Base-by-base conservation (phyloP, 495 filamentous ascomycete genomes). In the Hypoxylon subgilvum region DNA sequence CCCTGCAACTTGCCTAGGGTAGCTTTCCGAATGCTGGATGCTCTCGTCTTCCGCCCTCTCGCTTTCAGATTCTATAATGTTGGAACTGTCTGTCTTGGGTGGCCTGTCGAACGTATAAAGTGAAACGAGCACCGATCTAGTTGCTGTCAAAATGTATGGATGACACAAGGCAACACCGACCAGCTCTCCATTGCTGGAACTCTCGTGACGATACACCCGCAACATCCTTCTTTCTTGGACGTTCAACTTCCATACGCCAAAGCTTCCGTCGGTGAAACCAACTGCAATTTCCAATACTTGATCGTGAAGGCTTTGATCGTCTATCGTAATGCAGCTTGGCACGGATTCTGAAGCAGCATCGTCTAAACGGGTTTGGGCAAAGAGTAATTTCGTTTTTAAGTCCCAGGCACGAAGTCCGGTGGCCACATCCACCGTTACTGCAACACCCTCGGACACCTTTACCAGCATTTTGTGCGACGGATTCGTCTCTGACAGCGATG, bases 61-160 rank as follows among this genome's bases (percentile, higher is more conserved):
- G 21, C 27, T 30, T 8, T 51, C 27, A 4, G 21, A 35, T 19
- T 55, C 53, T 3, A 7, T 1, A 4, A 13, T 30, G 7, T 7
- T 25, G 22, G 34, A 6, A n/a, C 2, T 22, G 41, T 56, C 23
- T 25, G 52, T 41, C 35, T 46, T 45, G 23, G 59, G 39, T 2
- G 76, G 72, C 27, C 64, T 38, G 3, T 75, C 70, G 41, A 93
- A 85, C 12, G 79, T 81, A 68, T 95, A 96, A 16, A 96, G 66
- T 5, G 88, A 92, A 4, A 96, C 72, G 6, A 85, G 67, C 23
- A 92, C 88, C 19, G 82, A 80, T 36, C 80, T 76, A 2, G 89
- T 91, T 52, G 93, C 88, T 19, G 88, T 89, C 23, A 96, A 72
- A 10, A 96, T 59, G 67, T 92, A 95, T 12, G 92, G 89, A 40